Conservation (phyloP, 352 stramenopile genomes). For the Globisporangium okanoganense region DNA sequence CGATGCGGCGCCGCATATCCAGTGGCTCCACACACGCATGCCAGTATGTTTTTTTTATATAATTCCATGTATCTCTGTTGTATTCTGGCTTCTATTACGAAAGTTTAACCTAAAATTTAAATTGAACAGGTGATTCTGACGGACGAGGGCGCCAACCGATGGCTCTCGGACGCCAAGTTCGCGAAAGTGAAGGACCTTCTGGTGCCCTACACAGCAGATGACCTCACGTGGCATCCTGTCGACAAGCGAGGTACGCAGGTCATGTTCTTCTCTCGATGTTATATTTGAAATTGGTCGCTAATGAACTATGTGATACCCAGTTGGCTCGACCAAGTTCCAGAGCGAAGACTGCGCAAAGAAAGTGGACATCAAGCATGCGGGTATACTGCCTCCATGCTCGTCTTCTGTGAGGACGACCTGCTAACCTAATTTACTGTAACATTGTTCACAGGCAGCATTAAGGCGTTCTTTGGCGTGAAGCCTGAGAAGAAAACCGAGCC, state of each 20-base stretch:
- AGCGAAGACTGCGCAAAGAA: constrained; percentile 70
- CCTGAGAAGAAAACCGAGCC: constrained; percentile 18
- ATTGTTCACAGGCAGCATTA: constrained; percentile 49
- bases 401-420: not conserved
- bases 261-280: not conserved
- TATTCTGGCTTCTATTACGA: not conserved
- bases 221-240: constrained; percentile 77
- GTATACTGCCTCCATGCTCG: constrained; percentile 17
- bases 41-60: constrained; percentile 54
- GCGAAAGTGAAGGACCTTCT: constrained; percentile 49
- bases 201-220: constrained; percentile 36
- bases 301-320: constrained; percentile 18
- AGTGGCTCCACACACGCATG: constrained; percentile 87
- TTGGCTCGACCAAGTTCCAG: constrained; percentile 74
- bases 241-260: constrained; percentile 50
- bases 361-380: constrained; percentile 71
- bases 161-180: constrained; percentile 67
- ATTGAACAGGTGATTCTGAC: constrained; percentile 60
- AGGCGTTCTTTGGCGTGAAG: constrained; percentile 57
- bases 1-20: constrained; percentile 49
- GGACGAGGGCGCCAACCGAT: constrained; percentile 50
- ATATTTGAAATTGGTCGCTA: not conserved
- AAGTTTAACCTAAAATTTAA: not conserved
- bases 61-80: not conserved
- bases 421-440: too few relatives aligned